Evolutionary conservation across 2,329 filamentous ascomycete species (phyloP), one percentile per base, ranked within the genome.

Genomic region (Chalaropsis ovoidea): DNA sequence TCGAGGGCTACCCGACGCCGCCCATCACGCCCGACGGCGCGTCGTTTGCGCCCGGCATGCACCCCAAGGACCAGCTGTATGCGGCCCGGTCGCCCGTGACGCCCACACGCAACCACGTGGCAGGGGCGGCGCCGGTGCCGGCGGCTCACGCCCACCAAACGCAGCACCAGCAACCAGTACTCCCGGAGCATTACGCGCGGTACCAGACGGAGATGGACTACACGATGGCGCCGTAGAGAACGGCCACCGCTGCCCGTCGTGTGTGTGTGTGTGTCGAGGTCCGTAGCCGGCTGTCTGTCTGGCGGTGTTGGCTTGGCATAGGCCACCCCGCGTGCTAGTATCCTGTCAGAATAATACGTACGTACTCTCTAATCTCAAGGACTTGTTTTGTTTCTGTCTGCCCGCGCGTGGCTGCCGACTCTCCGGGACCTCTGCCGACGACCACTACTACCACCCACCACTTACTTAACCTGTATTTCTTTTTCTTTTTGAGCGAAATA

Each of bases 21-120:
- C 90, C 90, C 1, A 93, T 94, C 73, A 94, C 90, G 0, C 90
- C 90, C 3, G 89, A 93, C 68, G 83, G 84, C 7, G 79, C 82
- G 63, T 79, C 77, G 70, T 85, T 85, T 64, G 77, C 74, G 39
- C 75, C 76, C 61, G 74, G 76, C 61, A 74, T 76, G 71, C 73
- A 75, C 62, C 80, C 80, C 71, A 80, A 82, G 2, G 81, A 81
- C 69, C 74, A 76, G 27, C 64, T 79, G 1, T 63, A 63, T 39
- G 78, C 81, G 19, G 79, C 81, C 24, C 78, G 83, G 65, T 85
- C 83, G 70, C 84, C 84, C 0, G 81, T 86, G 54, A 87, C 84
- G 1, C 84, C 84, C 11, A 84, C 83, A 19, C 83, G 66, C 31
- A 67, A 67, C 45, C 83, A 24, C 76, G 77, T 70, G 74, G 77